These are phyloP conservation scores for Epichloe gansuensis DNA, from an alignment of 2,329 filamentous ascomycete species.

Conservation along the genomic window DNA sequence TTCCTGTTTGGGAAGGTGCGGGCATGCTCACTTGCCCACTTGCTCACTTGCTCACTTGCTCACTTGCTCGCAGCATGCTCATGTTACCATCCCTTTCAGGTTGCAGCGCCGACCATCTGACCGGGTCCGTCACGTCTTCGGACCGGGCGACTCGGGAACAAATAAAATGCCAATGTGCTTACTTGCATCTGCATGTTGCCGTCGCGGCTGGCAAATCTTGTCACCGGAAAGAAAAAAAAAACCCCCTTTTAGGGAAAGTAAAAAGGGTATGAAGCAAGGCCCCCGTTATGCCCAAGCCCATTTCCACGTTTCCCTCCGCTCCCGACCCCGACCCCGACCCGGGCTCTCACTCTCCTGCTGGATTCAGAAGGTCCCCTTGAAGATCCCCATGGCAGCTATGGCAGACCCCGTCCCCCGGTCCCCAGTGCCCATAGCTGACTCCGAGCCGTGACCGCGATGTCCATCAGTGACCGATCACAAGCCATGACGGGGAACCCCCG, in stretches of 20 bases:
- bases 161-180: too few species aligned
- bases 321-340: background rate
- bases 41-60: background rate
- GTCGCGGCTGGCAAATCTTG: too few species aligned
- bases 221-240: too few species aligned
- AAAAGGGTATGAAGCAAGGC: too few species aligned
- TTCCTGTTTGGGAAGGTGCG: constrained; percentile 3
- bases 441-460: background rate
- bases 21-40: background rate
- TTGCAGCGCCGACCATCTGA: background rate
- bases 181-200: too few species aligned
- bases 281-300: too few species aligned
- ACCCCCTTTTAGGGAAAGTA: too few species aligned
- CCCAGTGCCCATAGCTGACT: background rate
- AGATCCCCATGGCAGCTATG: background rate
- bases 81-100: constrained; percentile 4
- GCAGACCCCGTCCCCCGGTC: background rate
- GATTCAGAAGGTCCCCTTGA: background rate
- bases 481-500: too few species aligned
- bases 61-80: background rate
- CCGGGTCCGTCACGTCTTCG: background rate
- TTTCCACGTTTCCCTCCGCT: too few species aligned
- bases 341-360: background rate
- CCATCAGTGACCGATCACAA: background rate
- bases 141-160: too few species aligned